These are phyloP conservation scores for Pseudogymnoascus sp. DNA, from an alignment of 2,329 filamentous ascomycete genomes.

Conservation along the genomic window DNA sequence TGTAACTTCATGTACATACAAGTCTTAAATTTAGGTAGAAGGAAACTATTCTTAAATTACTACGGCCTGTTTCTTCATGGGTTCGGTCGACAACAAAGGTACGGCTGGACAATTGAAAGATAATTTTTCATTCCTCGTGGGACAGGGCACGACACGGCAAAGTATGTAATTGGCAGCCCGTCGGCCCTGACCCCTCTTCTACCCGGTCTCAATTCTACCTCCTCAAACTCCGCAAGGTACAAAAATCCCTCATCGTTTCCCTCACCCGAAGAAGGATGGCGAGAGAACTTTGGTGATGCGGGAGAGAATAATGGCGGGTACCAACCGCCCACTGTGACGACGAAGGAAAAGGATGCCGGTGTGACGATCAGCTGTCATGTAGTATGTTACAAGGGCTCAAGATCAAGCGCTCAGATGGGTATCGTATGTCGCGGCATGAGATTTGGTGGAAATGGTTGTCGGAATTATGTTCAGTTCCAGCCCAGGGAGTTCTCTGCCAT, in stretches of 20 bases:
- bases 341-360: constrained; percentile 21
- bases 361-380: constrained; percentile 16
- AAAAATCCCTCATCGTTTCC: constrained; percentile 11
- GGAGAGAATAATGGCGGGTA: constrained; percentile 23
- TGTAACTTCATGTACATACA: not conserved
- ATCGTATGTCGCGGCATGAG: constrained; percentile 15
- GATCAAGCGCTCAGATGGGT: constrained; percentile 17
- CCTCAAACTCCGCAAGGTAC: constrained; percentile 15
- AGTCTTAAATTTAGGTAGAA: constrained; percentile 3
- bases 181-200: constrained; percentile 8
- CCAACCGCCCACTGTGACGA: constrained; percentile 24
- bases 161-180: not conserved
- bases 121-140: not conserved
- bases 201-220: constrained; percentile 10
- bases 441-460: constrained; percentile 9
- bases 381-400: constrained; percentile 16
- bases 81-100: not conserved
- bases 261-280: constrained; percentile 20
- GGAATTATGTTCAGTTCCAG: constrained; percentile 51
- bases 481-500: constrained; percentile 71
- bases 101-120: constrained; percentile 2
- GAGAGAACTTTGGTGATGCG: constrained; percentile 21
- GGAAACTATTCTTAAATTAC: constrained; percentile 6
- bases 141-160: not conserved
- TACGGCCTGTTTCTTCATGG: not conserved